Conservation (phyloP, 2,329 filamentous ascomycete species). For the Aureobasidium melanogenum region DNA sequence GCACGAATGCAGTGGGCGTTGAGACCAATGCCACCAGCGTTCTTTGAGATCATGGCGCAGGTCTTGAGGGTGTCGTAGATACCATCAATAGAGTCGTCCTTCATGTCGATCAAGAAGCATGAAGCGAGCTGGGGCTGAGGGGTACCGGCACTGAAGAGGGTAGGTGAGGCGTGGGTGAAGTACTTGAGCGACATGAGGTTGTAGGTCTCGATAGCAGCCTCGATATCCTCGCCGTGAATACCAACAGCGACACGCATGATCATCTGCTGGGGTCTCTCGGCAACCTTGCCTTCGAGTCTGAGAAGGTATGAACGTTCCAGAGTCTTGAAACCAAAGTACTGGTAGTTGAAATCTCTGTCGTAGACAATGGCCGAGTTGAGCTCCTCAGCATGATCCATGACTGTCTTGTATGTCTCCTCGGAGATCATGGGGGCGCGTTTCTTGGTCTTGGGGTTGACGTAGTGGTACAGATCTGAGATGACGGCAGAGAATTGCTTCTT, state of each 20-base stretch:
- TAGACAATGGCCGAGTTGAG: slow-evolving; percentile 98
- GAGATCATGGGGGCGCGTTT: slow-evolving; percentile 89
- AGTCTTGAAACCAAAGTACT: slow-evolving; percentile 99
- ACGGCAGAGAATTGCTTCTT: slow-evolving; percentile 99
- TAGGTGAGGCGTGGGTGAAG: slow-evolving; percentile 97
- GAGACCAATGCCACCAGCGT: slow-evolving; percentile 92
- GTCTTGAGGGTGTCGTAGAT: slow-evolving; percentile 99
- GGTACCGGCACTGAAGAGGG: slow-evolving; percentile 95
- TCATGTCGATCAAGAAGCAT: slow-evolving; percentile 99
- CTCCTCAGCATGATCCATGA: slow-evolving; percentile 94
- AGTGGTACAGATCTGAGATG: slow-evolving; percentile 86
- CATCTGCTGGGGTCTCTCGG: slow-evolving; percentile 97
- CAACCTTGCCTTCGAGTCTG: slow-evolving; percentile 90
- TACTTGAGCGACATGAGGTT: slow-evolving; percentile 98
- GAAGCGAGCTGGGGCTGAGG: slow-evolving; percentile 91
- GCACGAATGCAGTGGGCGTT: slow-evolving; percentile 96
- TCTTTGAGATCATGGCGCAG: slow-evolving; percentile 99
- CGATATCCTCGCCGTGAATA: slow-evolving; percentile 90
- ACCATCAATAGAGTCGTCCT: slow-evolving; percentile 97
- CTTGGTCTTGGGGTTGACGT: slow-evolving; percentile 88
- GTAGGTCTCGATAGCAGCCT: slow-evolving; percentile 94
- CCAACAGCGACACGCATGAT: slow-evolving; percentile 98
- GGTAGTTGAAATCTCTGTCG: slow-evolving; percentile 99
- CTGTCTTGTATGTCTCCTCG: slow-evolving; percentile 76
- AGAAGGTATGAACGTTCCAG: slow-evolving; percentile 95